Evolutionary conservation across 1,139 yeast species (phyloP).

Genomic region (Candida sp.): DNA sequence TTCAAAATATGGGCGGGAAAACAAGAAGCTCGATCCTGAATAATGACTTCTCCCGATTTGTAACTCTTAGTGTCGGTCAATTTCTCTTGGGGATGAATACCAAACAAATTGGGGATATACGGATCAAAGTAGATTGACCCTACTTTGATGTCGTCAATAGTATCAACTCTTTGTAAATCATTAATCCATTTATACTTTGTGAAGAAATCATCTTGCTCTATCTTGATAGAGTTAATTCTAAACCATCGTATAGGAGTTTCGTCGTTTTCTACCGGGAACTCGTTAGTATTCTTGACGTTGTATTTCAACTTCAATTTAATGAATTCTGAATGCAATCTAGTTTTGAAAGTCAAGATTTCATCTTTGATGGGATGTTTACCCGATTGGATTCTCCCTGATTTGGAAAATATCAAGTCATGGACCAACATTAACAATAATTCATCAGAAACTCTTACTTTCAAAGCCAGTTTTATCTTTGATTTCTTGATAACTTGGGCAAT

Average conservation of each 20-base stretch:
- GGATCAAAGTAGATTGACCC: constrained; percentile 70
- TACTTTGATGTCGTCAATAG: constrained; percentile 43
- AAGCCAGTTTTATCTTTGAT: constrained; percentile 54
- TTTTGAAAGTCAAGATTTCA: constrained; percentile 71
- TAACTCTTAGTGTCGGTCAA: constrained; percentile 67
- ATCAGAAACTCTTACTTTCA: constrained; percentile 33
- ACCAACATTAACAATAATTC: constrained; percentile 60
- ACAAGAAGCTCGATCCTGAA: constrained; percentile 96
- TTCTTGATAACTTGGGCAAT: constrained; percentile 60
- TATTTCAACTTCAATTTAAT: constrained; percentile 72
- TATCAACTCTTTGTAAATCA: constrained; percentile 45
- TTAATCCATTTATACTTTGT: constrained; percentile 36
- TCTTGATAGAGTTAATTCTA: constrained; percentile 61
- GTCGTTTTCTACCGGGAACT: constrained; percentile 44
- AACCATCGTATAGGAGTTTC: constrained; percentile 91
- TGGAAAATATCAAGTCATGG: constrained; percentile 77
- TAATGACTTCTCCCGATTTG: constrained; percentile 71
- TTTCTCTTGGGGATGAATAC: constrained; percentile 73
- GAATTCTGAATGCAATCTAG: constrained; percentile 78
- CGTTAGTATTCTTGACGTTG: constrained; percentile 41
- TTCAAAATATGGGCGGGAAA: constrained; percentile 86
- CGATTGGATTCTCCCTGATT: constrained; percentile 80
- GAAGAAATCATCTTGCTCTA: constrained; percentile 37
- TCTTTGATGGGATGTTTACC: constrained; percentile 88
- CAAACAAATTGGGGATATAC: constrained; percentile 72